A percentile compares a stretch with the other conserved stretches of the same genome.
Evolutionary conservation across 2,329 filamentous ascomycete species (phyloP).

Genomic region (Penicillium janthinellum): DNA sequence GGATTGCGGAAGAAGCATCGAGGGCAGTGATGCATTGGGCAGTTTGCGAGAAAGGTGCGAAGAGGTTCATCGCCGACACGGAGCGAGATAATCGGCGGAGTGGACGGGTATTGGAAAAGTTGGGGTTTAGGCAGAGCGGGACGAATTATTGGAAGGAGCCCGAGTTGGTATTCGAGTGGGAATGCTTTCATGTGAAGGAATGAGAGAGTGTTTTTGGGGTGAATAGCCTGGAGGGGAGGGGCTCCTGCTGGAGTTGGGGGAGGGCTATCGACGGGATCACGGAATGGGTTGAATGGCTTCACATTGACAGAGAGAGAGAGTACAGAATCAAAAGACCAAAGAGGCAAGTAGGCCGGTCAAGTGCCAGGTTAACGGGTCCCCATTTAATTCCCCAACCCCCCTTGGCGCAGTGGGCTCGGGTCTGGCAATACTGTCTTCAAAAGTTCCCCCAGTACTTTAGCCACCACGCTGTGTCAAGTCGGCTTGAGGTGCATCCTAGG

Average conservation of each 20-base stretch:
- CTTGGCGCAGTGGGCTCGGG: not conserved
- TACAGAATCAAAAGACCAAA: too few relatives aligned
- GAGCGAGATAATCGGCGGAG: conserved; percentile 28
- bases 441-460: not conserved
- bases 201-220: not conserved
- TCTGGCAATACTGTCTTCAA: not conserved
- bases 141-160: conserved; percentile 29
- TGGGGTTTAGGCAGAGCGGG: conserved; percentile 25
- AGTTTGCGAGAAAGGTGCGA: conserved; percentile 21
- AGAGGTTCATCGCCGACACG: conserved; percentile 29
- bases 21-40: conserved; percentile 28
- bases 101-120: conserved; percentile 24
- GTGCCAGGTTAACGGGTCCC: too few relatives aligned
- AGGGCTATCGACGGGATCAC: not conserved
- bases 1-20: conserved; percentile 26
- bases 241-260: not conserved
- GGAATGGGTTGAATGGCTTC: not conserved
- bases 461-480: not conserved
- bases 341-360: not conserved
- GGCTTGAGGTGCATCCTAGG: not conserved
- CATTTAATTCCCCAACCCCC: not conserved
- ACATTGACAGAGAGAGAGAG: not conserved
- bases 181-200: conserved; percentile 5
- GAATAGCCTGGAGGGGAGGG: not conserved
- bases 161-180: conserved; percentile 21